Percentiles rank a stretch among this genome's conserved stretches.
These are phyloP conservation scores for Cucumis variabilis DNA, from an alignment of 331 rosid species.

Conservation along the genomic window DNA sequence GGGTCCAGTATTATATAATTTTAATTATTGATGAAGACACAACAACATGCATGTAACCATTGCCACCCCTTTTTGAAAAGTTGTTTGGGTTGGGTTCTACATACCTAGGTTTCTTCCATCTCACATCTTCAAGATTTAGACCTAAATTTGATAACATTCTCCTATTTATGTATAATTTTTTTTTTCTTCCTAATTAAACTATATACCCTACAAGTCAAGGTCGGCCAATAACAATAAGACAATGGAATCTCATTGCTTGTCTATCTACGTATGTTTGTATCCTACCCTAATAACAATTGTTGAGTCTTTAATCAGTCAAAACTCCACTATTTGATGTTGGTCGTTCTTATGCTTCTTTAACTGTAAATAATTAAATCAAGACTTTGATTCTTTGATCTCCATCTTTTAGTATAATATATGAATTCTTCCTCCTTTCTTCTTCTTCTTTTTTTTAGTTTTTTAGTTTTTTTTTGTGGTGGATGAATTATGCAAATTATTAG, in stretches of 20 bases:
- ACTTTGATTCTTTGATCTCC: no score
- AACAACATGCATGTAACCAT: neutral
- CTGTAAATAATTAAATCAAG: neutral
- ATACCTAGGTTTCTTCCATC: neutral
- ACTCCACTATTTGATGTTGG: neutral
- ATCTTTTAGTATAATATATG: no score
- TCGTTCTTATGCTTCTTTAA: neutral
- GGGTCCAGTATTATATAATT: neutral
- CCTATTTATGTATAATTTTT: neutral
- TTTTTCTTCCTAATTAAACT: neutral
- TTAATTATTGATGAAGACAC: neutral
- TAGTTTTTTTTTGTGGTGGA: no score
- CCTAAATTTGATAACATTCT: no score
- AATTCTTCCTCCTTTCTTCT: no score
- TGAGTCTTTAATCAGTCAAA: neutral
- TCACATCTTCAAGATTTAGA: neutral
- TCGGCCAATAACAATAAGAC: neutral
- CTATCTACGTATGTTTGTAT: neutral
- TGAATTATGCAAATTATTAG: no score
- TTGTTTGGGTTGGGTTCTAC: neutral
- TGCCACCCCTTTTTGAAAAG: conserved; percentile 4
- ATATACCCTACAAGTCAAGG: neutral
- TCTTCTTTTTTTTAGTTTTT: no score
- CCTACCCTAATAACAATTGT: neutral
- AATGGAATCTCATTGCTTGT: neutral